Percentiles rank a stretch among this genome's conserved stretches.
phyloP scores from a whole-genome alignment of 768 basidiomycete genomes.

The Gymnopilus dilepis region DNA sequence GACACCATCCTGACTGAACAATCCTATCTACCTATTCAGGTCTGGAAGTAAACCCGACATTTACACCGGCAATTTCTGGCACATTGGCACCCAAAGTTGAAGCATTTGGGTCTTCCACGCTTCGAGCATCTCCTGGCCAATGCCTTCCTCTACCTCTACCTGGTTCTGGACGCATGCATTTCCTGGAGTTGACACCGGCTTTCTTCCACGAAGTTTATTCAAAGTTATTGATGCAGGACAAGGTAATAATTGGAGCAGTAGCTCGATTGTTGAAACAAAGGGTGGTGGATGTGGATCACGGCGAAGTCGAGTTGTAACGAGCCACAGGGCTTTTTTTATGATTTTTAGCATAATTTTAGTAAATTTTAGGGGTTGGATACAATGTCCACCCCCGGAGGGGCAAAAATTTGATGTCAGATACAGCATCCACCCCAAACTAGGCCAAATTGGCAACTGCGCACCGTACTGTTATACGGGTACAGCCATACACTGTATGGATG shows the following conservation, averaged over 20 bases:
- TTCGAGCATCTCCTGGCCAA: background rate
- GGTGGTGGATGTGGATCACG: background rate
- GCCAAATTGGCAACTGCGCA: background rate
- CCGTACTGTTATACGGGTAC: too few species aligned
- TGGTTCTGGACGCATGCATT: background rate
- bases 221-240: background rate
- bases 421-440: background rate
- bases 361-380: background rate
- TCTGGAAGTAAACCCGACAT: background rate
- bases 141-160: background rate
- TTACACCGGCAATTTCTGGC: background rate
- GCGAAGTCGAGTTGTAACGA: background rate
- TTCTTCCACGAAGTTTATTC: background rate
- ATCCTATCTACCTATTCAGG: slow-evolving; percentile 28
- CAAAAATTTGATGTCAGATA: background rate
- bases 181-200: background rate
- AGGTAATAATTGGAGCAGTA: background rate
- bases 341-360: background rate
- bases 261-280: background rate
- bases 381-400: background rate
- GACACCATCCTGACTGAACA: too few species aligned
- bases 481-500: too few species aligned
- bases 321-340: background rate
- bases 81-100: background rate
- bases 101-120: background rate